phyloP scores from a whole-genome alignment of 768 basidiomycete species.

The Pholiota molesta region DNA sequence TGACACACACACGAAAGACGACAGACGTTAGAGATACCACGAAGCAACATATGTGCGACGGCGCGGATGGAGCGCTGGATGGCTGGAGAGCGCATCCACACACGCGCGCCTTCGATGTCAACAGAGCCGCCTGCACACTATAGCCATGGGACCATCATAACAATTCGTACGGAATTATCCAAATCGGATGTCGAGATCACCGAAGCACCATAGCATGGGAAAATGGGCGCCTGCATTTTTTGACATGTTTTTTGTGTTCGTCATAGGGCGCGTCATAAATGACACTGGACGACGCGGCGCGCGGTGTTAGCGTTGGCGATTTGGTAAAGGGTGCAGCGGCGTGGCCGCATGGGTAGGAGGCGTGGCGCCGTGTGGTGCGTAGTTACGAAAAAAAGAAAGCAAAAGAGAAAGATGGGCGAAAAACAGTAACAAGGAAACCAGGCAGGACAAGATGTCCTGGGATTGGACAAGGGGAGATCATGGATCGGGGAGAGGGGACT shows the following conservation, averaged over 20 bases:
- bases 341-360: not conserved
- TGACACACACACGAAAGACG: too few species aligned
- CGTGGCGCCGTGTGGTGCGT: not conserved
- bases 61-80: too few species aligned
- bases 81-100: too few species aligned
- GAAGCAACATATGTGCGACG: too few species aligned
- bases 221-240: not conserved
- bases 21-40: too few species aligned
- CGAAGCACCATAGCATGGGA: not conserved
- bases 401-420: not conserved
- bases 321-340: not conserved
- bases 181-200: not conserved
- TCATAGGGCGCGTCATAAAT: not conserved
- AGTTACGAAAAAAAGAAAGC: constrained; percentile 4
- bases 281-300: not conserved
- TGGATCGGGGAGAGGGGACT: constrained; percentile 37
- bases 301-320: not conserved
- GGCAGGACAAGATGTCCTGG: too few species aligned
- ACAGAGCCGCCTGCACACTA: too few species aligned
- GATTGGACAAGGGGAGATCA: not conserved
- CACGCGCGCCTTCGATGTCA: too few species aligned
- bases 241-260: not conserved
- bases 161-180: not conserved
- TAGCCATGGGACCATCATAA: not conserved
- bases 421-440: not conserved